Percentiles rank a stretch among this genome's conserved stretches.
These are phyloP conservation scores for Suillus cothurnatus DNA, from an alignment of 768 basidiomycete species.

Conservation along the genomic window DNA sequence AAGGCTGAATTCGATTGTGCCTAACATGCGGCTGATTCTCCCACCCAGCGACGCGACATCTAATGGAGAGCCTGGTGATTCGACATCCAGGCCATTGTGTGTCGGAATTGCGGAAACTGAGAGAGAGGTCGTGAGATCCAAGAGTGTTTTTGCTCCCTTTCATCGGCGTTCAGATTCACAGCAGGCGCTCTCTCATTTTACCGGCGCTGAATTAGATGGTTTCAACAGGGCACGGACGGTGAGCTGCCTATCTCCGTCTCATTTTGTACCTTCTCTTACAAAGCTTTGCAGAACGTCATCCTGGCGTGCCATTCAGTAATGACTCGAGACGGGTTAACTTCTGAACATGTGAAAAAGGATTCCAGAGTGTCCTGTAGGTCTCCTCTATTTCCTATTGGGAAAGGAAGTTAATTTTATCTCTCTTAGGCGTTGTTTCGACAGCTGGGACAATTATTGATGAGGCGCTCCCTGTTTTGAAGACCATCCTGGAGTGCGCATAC, in stretches of 20 bases:
- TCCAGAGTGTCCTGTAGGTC: neutral
- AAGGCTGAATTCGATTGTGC: neutral
- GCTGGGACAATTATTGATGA: neutral
- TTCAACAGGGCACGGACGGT: neutral
- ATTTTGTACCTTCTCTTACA: neutral
- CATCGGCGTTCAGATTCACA: neutral
- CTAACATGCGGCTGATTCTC: neutral
- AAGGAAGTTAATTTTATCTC: neutral
- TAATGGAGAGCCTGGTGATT: neutral
- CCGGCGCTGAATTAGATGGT: neutral
- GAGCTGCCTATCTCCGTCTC: neutral
- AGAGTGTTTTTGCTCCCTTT: neutral
- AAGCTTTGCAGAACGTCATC: neutral
- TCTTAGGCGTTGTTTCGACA: neutral
- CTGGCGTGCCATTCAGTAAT: slow-evolving; percentile 1
- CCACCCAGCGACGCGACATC: neutral
- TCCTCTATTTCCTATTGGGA: neutral
- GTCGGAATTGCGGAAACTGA: neutral
- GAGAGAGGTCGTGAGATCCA: neutral
- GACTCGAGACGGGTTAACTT: neutral
- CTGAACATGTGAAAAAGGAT: neutral
- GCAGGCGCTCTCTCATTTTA: neutral
- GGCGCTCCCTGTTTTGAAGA: neutral
- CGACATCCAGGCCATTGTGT: neutral
- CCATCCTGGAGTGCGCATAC: neutral